These are phyloP conservation scores for Oryza officinalis DNA, from an alignment of 176 grass and related monocot species.

Conservation along the genomic window DNA sequence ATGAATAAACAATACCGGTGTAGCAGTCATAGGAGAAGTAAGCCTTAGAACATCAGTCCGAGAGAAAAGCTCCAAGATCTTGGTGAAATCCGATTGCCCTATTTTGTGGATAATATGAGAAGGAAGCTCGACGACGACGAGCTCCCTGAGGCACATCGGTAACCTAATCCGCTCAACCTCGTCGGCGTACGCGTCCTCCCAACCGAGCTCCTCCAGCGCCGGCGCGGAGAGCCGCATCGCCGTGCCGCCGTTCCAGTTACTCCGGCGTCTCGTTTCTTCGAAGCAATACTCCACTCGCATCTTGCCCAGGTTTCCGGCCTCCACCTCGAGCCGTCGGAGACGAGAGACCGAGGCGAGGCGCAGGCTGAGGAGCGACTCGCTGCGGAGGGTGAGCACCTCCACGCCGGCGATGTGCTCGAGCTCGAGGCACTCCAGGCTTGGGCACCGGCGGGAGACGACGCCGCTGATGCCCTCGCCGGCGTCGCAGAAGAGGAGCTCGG, in stretches of 20 bases:
- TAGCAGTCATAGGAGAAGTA: too few species aligned
- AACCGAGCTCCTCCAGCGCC: not conserved
- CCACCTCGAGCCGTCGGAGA: not conserved
- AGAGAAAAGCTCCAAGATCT: slow-evolving; percentile 1
- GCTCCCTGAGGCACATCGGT: not conserved
- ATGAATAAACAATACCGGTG: not conserved
- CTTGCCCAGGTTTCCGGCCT: not conserved
- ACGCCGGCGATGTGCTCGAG: not conserved
- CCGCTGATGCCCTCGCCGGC: not conserved
- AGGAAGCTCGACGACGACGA: not conserved
- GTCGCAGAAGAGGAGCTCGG: not conserved
- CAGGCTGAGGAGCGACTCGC: not conserved
- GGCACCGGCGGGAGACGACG: not conserved
- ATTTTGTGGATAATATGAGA: too few species aligned
- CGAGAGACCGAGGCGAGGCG: not conserved
- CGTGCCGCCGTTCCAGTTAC: too few species aligned
- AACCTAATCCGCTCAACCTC: not conserved
- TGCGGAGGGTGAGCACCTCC: not conserved
- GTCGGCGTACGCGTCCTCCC: not conserved
- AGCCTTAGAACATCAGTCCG: not conserved
- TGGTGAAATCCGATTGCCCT: not conserved
- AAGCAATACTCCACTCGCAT: not conserved
- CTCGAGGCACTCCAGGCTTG: not conserved
- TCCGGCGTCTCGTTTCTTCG: too few species aligned
- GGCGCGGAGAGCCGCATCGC: not conserved